Percentiles rank a stretch among this genome's conserved stretches.
These are phyloP conservation scores for Rhodamnia rubescens DNA, from an alignment of 345 rosid genomes.

Conservation along the genomic window DNA sequence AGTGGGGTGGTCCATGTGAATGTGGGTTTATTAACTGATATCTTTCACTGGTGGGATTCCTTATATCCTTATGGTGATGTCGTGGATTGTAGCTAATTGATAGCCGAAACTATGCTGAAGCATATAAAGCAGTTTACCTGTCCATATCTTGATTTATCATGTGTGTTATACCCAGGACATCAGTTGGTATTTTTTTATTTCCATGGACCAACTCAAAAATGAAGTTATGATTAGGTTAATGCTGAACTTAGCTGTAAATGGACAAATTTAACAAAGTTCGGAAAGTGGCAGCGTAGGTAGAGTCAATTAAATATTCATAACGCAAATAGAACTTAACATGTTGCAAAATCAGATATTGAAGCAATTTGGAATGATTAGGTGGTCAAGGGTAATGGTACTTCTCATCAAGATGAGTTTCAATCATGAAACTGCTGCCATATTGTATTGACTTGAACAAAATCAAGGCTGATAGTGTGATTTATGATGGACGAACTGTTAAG, in stretches of 20 bases:
- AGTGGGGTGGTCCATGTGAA: too few relatives aligned
- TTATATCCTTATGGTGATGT: background rate
- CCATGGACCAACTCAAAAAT: background rate
- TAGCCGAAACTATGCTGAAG: background rate
- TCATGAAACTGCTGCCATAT: background rate
- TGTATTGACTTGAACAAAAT: background rate
- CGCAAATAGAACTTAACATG: background rate
- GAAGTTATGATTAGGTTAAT: background rate
- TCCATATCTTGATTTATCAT: background rate
- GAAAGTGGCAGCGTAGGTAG: background rate
- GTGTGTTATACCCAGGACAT: background rate
- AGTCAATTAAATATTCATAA: background rate
- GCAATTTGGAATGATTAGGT: background rate
- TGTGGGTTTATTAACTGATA: background rate
- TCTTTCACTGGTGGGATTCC: background rate
- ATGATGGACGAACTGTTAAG: background rate
- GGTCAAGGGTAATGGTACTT: background rate
- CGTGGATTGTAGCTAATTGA: background rate
- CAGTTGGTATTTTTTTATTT: background rate
- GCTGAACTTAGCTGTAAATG: background rate
- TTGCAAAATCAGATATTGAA: background rate
- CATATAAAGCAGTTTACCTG: background rate
- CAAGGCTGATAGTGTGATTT: background rate
- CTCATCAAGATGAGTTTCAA: background rate
- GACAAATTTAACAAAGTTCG: background rate